phyloP scores from a whole-genome alignment of 2,329 filamentous ascomycete species.

The Alternaria gaisen region DNA sequence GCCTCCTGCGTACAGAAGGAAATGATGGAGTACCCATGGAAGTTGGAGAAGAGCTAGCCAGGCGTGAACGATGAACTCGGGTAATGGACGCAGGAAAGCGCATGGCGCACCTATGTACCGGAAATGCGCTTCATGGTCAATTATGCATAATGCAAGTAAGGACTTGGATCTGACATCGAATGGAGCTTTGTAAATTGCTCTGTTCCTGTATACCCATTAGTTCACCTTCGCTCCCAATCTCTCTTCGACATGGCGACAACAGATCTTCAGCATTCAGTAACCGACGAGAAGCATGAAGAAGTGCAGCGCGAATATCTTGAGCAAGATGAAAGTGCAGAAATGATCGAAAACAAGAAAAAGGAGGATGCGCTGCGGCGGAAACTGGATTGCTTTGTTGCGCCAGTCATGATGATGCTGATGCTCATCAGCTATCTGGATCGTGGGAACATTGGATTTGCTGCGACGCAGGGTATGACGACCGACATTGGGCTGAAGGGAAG shows the following conservation, averaged over 20 bases:
- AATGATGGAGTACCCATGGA: background rate
- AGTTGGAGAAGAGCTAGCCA: background rate
- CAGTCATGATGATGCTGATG: conserved; percentile 50
- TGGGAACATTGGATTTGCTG: conserved; percentile 49
- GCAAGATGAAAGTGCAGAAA: conserved; percentile 29
- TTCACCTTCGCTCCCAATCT: background rate
- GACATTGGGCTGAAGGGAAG: conserved; percentile 38
- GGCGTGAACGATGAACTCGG: background rate
- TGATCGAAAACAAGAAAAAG: conserved; percentile 28
- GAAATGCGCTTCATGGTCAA: background rate
- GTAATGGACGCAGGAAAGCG: background rate
- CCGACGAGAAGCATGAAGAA: conserved; percentile 26
- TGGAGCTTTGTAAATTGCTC: accelerated
- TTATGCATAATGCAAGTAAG: background rate
- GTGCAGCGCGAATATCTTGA: conserved; percentile 29
- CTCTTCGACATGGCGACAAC: background rate
- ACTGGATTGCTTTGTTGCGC: conserved; percentile 45
- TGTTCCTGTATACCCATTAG: background rate
- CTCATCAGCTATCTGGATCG: conserved; percentile 48
- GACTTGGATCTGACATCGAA: background rate
- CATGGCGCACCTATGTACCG: conserved; percentile 2
- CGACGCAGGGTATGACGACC: conserved; percentile 45
- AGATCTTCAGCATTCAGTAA: background rate
- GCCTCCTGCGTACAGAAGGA: background rate
- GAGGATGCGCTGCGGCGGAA: conserved; percentile 43